Evolutionary conservation across 1,284 basidiomycete species (phyloP), one percentile per base, ranked within the genome.

Genomic region (Paramarasmius palmivorus): DNA sequence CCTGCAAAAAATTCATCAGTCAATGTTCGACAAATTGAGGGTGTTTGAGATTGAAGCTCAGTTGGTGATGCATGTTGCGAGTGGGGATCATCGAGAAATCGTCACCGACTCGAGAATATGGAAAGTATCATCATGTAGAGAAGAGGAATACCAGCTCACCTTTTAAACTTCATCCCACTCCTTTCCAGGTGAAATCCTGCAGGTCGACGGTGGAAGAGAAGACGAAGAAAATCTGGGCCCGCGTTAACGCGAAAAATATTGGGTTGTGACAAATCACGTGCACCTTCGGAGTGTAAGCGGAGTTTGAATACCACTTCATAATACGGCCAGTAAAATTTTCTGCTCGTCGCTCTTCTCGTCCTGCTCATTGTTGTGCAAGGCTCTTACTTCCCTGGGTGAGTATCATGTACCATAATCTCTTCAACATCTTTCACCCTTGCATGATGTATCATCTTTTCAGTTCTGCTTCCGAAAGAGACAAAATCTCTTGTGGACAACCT

Each of bases 31-130:
- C 42, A 45, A 53, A 57, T 45, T 23, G 42, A 52, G 54, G 54
- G 50, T 46, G 59, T 58, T 56, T 57, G 41, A 59, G 61, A 54
- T 59, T 45, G 57, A 65, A 55, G 68, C 67, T 88, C 85, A 83
- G 85, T 82, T 87, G 85, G 85, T 88, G 84, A 86, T 88, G 85
- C 85, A 88, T 87, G 85, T 86, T 83, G 68, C 77, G 85, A 86
- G 84, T 71, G 68, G 65, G 84, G 84, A 76, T 86, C 84, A 86
- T 81, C 67, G 73, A 71, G 65, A 58, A 66, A 74, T 70, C 72
- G 69, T 87, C 84, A 82, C 84, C 83, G 67, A 75, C 84, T 86
- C 84, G 81, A 65, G 72, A 68, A 71, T 82, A 82, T 80, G 83
- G 82, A 77, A 74, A 66, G 61, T 78, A 83, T 87, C 84, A 83